phyloP scores from a whole-genome alignment of 2,329 filamentous ascomycete species.

The Venturia effusa region DNA sequence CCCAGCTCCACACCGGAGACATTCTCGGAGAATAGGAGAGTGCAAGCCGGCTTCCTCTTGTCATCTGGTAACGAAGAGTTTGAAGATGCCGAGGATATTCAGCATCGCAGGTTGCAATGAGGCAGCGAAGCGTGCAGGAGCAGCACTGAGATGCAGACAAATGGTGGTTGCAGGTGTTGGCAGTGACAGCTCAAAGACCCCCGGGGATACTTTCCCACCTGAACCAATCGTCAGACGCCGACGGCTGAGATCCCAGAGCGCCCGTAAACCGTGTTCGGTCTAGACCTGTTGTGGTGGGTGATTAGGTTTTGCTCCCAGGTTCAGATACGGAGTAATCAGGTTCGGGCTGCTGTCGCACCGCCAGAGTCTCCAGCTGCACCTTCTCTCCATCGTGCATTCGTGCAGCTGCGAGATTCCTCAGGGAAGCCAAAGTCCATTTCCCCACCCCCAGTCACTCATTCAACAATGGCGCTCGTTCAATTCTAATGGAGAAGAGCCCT shows the following conservation, averaged over 20 bases:
- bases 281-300: not conserved
- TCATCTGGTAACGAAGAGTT: not conserved
- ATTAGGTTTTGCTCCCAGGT: not conserved
- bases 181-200: not conserved
- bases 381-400: not conserved
- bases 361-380: not conserved
- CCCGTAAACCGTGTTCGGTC: not conserved
- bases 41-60: not conserved
- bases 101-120: too few relatives aligned
- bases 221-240: not conserved
- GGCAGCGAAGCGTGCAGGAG: not conserved
- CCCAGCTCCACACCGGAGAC: not conserved
- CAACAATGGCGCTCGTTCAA: not conserved
- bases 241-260: not conserved
- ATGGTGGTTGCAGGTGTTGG: not conserved
- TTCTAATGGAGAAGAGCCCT: not conserved
- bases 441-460: constrained; percentile 6
- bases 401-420: not conserved
- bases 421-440: not conserved
- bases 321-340: too few relatives aligned
- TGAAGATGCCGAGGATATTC: too few relatives aligned
- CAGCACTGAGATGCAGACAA: not conserved
- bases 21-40: not conserved
- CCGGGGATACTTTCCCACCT: not conserved
- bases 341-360: not conserved